Evolutionary conservation across 805 yeast genomes (phyloP).

Genomic region (Wickerhamomyces rabaulensis): DNA sequence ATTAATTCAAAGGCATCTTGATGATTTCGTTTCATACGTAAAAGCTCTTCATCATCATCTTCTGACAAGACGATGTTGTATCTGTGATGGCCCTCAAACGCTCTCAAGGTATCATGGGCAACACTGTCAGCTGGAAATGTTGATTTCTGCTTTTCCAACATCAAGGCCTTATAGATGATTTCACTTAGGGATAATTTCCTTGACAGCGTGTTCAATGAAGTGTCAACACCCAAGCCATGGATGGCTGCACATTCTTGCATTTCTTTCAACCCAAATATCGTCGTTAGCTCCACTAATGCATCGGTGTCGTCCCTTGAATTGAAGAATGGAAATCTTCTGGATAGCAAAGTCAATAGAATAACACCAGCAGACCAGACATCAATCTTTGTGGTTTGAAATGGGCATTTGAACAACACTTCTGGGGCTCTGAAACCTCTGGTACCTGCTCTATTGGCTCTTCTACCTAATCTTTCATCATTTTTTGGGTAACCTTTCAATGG

Average conservation of each 20-base stretch:
- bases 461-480: constrained; percentile 80
- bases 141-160: constrained; percentile 45
- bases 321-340: constrained; percentile 87
- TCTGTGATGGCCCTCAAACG: background rate
- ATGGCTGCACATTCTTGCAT: constrained; percentile 73
- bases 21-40: constrained; percentile 12
- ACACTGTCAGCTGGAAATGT: constrained; percentile 69
- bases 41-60: constrained; percentile 3
- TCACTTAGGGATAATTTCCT: constrained; percentile 22
- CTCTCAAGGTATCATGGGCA: constrained; percentile 56
- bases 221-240: constrained; percentile 86
- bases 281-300: constrained; percentile 79
- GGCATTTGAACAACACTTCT: constrained; percentile 52
- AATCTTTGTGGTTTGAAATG: constrained; percentile 58
- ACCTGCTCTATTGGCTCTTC: constrained; percentile 95
- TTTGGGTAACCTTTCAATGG: constrained; percentile 66
- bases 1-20: constrained; percentile 21
- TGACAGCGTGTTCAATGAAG: constrained; percentile 48
- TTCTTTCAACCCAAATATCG: constrained; percentile 69
- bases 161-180: constrained; percentile 38
- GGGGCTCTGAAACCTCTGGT: constrained; percentile 89
- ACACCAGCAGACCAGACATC: constrained; percentile 86
- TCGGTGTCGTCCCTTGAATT: constrained; percentile 92
- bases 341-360: constrained; percentile 64
- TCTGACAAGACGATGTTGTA: constrained; percentile 17